Percentiles rank a stretch among this genome's conserved stretches.
These are phyloP conservation scores for Elongisporangium anandrum DNA, from an alignment of 352 stramenopile species.

Conservation along the genomic window DNA sequence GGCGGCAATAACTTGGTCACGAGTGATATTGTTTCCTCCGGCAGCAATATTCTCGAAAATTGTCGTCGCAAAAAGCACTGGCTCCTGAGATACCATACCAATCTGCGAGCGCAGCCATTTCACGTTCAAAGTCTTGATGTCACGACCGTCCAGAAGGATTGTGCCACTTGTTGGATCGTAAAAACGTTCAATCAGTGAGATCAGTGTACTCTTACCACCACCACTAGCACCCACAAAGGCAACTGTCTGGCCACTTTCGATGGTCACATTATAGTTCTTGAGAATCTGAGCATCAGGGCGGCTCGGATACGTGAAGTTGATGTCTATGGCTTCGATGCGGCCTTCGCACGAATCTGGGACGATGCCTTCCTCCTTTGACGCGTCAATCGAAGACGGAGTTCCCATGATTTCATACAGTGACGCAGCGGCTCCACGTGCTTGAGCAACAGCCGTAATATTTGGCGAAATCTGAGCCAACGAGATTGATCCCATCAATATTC, in stretches of 20 bases:
- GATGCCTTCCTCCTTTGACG: constrained; percentile 17
- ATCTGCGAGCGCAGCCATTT: constrained; percentile 63
- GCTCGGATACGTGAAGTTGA: constrained; percentile 72
- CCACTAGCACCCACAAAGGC: constrained; percentile 26
- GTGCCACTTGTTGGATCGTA: constrained; percentile 78
- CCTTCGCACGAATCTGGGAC: constrained; percentile 22
- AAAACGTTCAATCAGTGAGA: constrained; percentile 73
- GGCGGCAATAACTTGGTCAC: constrained; percentile 67
- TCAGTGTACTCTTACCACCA: constrained; percentile 40
- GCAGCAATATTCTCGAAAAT: constrained; percentile 91
- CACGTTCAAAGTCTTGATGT: constrained; percentile 78
- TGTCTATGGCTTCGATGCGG: constrained; percentile 32
- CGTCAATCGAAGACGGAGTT: constrained; percentile 27
- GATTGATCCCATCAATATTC: constrained; percentile 36
- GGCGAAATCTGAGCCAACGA: constrained; percentile 46
- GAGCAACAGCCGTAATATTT: constrained; percentile 40
- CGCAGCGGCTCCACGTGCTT: constrained; percentile 33
- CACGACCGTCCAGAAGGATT: constrained; percentile 76
- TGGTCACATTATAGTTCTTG: constrained; percentile 26
- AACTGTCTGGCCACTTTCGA: constrained; percentile 25
- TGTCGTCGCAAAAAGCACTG: constrained; percentile 82
- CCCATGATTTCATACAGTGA: constrained; percentile 33
- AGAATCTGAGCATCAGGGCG: constrained; percentile 31
- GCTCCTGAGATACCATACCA: constrained; percentile 79
- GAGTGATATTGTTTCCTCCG: constrained; percentile 50